These are phyloP conservation scores for Pseudogymnoascus sp. DNA, from an alignment of 2,329 filamentous ascomycete species.

Conservation along the genomic window DNA sequence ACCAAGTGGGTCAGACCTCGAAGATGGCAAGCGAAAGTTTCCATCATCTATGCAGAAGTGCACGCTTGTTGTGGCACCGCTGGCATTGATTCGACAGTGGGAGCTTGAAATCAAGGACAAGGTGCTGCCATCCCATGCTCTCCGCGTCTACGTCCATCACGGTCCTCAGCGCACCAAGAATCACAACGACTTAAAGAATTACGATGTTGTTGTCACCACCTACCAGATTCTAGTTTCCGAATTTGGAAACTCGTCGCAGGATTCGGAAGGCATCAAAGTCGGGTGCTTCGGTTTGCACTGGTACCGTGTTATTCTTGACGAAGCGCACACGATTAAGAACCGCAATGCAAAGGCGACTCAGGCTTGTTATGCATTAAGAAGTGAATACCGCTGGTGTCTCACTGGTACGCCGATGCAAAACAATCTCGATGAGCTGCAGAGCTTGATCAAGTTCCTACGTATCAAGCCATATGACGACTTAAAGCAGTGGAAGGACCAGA, in stretches of 20 bases:
- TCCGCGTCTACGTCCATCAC: conserved; percentile 85
- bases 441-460: conserved; percentile 81
- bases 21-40: conserved; percentile 58
- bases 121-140: conserved; percentile 56
- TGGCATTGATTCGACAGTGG: conserved; percentile 96
- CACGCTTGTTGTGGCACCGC: conserved; percentile 84
- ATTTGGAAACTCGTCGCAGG: conserved; percentile 59
- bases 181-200: conserved; percentile 65
- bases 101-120: conserved; percentile 85
- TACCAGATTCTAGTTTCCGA: conserved; percentile 95
- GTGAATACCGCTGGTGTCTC: conserved; percentile 90
- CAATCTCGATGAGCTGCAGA: conserved; percentile 92
- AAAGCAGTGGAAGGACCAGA: conserved; percentile 81
- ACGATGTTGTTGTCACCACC: conserved; percentile 94
- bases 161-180: conserved; percentile 77
- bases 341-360: conserved; percentile 92
- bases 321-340: conserved; percentile 98
- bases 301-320: conserved; percentile 92
- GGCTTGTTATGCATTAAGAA: conserved; percentile 74
- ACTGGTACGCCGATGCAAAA: conserved; percentile 98
- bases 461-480: conserved; percentile 88
- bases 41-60: conserved; percentile 61
- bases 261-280: conserved; percentile 54
- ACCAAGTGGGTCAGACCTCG: conserved; percentile 48
- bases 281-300: conserved; percentile 45